These are phyloP conservation scores for Phytomonas serpens DNA, from an alignment of 208 protist species.

Conservation along the genomic window DNA sequence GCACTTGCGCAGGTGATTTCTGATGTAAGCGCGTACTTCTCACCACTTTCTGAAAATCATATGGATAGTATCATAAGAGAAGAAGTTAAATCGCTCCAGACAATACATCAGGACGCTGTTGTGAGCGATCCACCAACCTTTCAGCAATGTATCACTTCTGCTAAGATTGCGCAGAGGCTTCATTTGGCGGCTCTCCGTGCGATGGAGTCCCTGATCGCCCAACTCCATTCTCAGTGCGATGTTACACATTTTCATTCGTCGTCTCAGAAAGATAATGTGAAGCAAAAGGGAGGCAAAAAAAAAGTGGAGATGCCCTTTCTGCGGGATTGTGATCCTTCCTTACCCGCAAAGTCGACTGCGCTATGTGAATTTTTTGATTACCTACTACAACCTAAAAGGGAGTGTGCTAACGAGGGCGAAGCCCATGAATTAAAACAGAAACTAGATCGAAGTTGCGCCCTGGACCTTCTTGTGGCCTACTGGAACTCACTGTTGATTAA, in stretches of 20 bases:
- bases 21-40: not conserved
- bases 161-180: not conserved
- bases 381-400: not conserved
- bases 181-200: conserved; percentile 10
- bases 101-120: not conserved
- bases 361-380: not conserved
- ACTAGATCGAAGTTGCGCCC: not conserved
- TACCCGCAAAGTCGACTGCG: not conserved
- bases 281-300: not conserved
- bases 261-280: not conserved
- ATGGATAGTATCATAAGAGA: conserved; percentile 15
- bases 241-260: not conserved
- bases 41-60: not conserved
- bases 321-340: not conserved
- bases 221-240: conserved; percentile 1
- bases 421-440: not conserved
- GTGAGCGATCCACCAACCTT: conserved; percentile 7
- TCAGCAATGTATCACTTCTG: conserved; percentile 12
- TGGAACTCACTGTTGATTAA: not conserved
- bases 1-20: conserved; percentile 1
- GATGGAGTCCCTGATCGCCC: conserved; percentile 7
- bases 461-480: not conserved
- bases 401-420: not conserved
- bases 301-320: not conserved
- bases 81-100: conserved; percentile 15